These are phyloP conservation scores for Termitomyces sp. DNA, from an alignment of 768 basidiomycete genomes.

Conservation along the genomic window DNA sequence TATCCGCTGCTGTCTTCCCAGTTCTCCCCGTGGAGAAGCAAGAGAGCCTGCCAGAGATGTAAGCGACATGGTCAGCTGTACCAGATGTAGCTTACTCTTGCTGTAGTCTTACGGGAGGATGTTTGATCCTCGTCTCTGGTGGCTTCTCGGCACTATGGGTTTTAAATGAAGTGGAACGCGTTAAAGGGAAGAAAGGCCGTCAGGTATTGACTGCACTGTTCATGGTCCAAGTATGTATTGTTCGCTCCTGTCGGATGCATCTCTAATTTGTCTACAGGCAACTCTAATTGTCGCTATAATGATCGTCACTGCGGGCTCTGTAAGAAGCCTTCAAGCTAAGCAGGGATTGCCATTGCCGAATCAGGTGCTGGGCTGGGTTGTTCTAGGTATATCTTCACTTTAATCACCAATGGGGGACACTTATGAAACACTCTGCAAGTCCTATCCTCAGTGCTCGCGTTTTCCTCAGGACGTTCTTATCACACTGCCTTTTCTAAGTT, in stretches of 20 bases:
- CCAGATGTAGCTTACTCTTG: background rate
- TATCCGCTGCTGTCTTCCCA: constrained; percentile 65
- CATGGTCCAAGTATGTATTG: constrained; percentile 22
- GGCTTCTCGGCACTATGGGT: constrained; percentile 14
- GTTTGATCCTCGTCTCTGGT: constrained; percentile 39
- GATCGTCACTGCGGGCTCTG: constrained; percentile 56
- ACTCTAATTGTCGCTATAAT: constrained; percentile 46
- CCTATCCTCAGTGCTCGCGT: constrained; percentile 50
- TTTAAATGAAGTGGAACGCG: constrained; percentile 9
- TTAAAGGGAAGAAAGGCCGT: constrained; percentile 12
- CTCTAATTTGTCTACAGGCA: constrained; percentile 30
- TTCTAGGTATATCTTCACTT: constrained; percentile 45
- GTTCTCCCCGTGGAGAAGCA: constrained; percentile 69
- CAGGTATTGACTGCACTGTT: constrained; percentile 9
- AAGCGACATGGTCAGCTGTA: constrained; percentile 22
- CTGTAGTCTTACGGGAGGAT: constrained; percentile 47
- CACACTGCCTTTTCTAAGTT: constrained; percentile 48
- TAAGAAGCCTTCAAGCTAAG: constrained; percentile 61
- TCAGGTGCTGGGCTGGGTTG: constrained; percentile 63
- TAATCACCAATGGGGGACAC: background rate
- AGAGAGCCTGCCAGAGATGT: constrained; percentile 65
- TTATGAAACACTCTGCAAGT: constrained; percentile 30
- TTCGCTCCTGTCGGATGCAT: background rate
- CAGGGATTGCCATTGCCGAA: constrained; percentile 60
- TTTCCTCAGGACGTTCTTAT: constrained; percentile 34